phyloP scores from a whole-genome alignment of 129 eudicot genomes.

The Chrysanthemum makinoi region DNA sequence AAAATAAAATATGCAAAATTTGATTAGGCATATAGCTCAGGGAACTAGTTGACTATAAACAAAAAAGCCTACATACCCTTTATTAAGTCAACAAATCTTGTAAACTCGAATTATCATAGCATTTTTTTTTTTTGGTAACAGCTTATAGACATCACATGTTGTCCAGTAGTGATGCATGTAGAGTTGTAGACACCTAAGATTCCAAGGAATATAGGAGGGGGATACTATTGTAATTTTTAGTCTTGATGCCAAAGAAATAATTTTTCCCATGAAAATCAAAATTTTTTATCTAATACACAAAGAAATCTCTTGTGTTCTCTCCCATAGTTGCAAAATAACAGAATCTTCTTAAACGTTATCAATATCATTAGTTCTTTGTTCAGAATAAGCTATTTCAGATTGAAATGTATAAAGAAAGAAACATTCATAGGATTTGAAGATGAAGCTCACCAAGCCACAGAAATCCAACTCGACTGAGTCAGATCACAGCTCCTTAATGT shows the following conservation, averaged over 20 bases:
- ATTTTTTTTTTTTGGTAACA: too few species aligned
- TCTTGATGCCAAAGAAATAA: neutral
- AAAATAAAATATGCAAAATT: neutral
- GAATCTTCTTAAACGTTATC: neutral
- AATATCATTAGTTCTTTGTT: neutral
- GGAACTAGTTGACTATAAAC: neutral
- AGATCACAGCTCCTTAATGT: constrained; percentile 84
- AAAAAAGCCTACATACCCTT: neutral
- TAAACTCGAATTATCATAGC: too few species aligned
- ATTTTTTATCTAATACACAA: neutral
- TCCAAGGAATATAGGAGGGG: neutral
- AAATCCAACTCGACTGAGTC: constrained; percentile 80
- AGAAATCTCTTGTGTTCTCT: neutral
- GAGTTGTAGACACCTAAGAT: neutral
- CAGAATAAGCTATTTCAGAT: too few species aligned
- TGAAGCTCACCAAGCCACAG: constrained; percentile 84
- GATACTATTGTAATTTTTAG: neutral
- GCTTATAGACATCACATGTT: neutral
- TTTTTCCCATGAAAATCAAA: neutral
- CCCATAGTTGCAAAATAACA: neutral
- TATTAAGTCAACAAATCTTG: neutral
- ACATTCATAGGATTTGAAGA: neutral
- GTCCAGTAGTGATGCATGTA: neutral
- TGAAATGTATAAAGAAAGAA: neutral
- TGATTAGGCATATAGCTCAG: neutral